A percentile compares a stretch with the other conserved stretches of the same genome.
These are phyloP conservation scores for Candida ortonii DNA, from an alignment of 805 yeast genomes.

Conservation along the genomic window DNA sequence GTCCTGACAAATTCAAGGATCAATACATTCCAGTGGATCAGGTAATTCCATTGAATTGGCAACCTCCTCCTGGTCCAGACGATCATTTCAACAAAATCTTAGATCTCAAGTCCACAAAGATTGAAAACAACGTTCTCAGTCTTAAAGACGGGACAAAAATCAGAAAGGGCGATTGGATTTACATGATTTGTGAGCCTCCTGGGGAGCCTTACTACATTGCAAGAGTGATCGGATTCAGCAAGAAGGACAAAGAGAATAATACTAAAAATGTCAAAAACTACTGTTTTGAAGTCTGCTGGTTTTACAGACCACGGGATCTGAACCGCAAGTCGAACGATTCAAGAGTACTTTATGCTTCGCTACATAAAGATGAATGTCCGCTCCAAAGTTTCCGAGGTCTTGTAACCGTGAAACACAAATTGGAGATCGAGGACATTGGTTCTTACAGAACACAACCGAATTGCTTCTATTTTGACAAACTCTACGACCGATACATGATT, in stretches of 20 bases:
- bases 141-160: slow-evolving; percentile 39
- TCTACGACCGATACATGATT: slow-evolving; percentile 83
- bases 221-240: slow-evolving; percentile 69
- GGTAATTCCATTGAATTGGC: slow-evolving; percentile 49
- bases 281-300: slow-evolving; percentile 80
- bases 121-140: slow-evolving; percentile 38
- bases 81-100: slow-evolving; percentile 44
- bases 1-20: slow-evolving; percentile 10
- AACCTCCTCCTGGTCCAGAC: slow-evolving; percentile 37
- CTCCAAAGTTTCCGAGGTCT: slow-evolving; percentile 70
- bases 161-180: slow-evolving; percentile 64
- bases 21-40: slow-evolving; percentile 30
- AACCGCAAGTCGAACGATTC: slow-evolving; percentile 66
- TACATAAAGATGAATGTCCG: slow-evolving; percentile 85
- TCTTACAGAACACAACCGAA: slow-evolving; percentile 57
- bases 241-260: slow-evolving; percentile 33
- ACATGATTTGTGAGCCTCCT: slow-evolving; percentile 87
- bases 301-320: slow-evolving; percentile 83
- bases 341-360: slow-evolving; percentile 73
- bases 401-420: slow-evolving; percentile 65
- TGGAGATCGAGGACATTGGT: slow-evolving; percentile 60
- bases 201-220: slow-evolving; percentile 94
- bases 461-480: slow-evolving; percentile 77
- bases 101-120: slow-evolving; percentile 41
- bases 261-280: slow-evolving; percentile 50